Conservation (phyloP, 257 asterid species). For the Schizonepeta tenuifolia region DNA sequence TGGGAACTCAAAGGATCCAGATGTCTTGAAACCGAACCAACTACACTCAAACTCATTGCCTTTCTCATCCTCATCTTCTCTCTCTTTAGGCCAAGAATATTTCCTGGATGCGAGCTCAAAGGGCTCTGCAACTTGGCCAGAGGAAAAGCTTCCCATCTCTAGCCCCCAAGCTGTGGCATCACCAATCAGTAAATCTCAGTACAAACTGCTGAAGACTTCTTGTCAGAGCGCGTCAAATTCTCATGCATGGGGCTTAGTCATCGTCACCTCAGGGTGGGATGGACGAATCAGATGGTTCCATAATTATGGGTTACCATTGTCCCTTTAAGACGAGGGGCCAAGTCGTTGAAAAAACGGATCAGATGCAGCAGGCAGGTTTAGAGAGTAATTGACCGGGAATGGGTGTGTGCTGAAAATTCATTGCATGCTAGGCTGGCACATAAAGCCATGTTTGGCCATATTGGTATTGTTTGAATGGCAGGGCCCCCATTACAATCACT, state of each 20-base stretch:
- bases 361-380: slow-evolving; percentile 2
- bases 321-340: slow-evolving; percentile 40
- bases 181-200: slow-evolving; percentile 62
- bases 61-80: slow-evolving; percentile 52
- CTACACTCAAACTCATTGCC: slow-evolving; percentile 41
- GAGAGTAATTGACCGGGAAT: slow-evolving; percentile 23
- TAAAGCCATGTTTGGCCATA: slow-evolving; percentile 37
- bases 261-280: slow-evolving; percentile 82
- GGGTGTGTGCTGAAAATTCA: slow-evolving; percentile 17
- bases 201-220: slow-evolving; percentile 65
- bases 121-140: slow-evolving; percentile 95
- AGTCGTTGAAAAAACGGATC: slow-evolving; percentile 12
- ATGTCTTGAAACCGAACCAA: slow-evolving; percentile 29
- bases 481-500: slow-evolving; percentile 36
- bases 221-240: slow-evolving; percentile 62
- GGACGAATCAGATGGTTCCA: slow-evolving; percentile 89
- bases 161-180: slow-evolving; percentile 35
- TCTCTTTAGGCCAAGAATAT: slow-evolving; percentile 56
- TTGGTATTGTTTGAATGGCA: slow-evolving; percentile 15
- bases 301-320: slow-evolving; percentile 82
- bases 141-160: slow-evolving; percentile 81
- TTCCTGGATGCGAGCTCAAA: slow-evolving; percentile 57
- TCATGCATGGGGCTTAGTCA: slow-evolving; percentile 88
- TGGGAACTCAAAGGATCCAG: background rate
- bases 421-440: slow-evolving; percentile 45